A percentile compares a stretch with the other conserved stretches of the same genome.
phyloP scores from a whole-genome alignment of 2,329 filamentous ascomycete species.

The Fusarium sp. region DNA sequence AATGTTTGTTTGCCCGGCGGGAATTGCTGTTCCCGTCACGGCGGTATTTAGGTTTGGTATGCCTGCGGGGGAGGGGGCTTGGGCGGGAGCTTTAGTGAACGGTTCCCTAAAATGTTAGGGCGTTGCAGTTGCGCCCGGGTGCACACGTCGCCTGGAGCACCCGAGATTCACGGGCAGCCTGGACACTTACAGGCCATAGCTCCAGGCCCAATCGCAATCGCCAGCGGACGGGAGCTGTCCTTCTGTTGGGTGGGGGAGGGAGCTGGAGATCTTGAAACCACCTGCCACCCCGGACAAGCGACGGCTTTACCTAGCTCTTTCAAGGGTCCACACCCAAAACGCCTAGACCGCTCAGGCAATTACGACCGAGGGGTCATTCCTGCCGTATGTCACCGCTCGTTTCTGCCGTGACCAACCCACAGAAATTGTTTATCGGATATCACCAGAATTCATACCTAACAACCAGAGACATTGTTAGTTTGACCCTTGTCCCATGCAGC shows the following conservation, averaged over 20 bases:
- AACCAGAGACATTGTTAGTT: background rate
- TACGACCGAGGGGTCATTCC: constrained; percentile 36
- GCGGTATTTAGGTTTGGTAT: background rate
- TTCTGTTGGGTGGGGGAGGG: constrained; percentile 5
- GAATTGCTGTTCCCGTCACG: constrained; percentile 7
- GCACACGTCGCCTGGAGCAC: constrained; percentile 2
- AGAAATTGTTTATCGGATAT: constrained; percentile 36
- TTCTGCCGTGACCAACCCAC: constrained; percentile 43
- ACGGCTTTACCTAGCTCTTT: constrained; percentile 26
- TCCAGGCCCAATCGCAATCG: constrained; percentile 8
- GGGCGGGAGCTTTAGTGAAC: constrained; percentile 8
- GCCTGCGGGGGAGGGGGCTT: background rate
- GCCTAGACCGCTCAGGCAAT: constrained; percentile 29
- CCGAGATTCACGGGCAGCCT: background rate
- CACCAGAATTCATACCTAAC: constrained; percentile 24
- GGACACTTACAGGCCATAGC: constrained; percentile 1
- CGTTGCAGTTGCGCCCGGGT: background rate
- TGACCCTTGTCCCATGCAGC: background rate
- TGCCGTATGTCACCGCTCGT: constrained; percentile 50
- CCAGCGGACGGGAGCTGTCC: constrained; percentile 6
- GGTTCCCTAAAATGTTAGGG: background rate
- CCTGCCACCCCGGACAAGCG: constrained; percentile 21
- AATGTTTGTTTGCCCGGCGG: constrained; percentile 5
- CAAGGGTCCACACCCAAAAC: constrained; percentile 8
- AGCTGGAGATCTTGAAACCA: constrained; percentile 26